These are phyloP conservation scores for Pelargonium nanum DNA, from an alignment of 345 rosid genomes.

Conservation along the genomic window DNA sequence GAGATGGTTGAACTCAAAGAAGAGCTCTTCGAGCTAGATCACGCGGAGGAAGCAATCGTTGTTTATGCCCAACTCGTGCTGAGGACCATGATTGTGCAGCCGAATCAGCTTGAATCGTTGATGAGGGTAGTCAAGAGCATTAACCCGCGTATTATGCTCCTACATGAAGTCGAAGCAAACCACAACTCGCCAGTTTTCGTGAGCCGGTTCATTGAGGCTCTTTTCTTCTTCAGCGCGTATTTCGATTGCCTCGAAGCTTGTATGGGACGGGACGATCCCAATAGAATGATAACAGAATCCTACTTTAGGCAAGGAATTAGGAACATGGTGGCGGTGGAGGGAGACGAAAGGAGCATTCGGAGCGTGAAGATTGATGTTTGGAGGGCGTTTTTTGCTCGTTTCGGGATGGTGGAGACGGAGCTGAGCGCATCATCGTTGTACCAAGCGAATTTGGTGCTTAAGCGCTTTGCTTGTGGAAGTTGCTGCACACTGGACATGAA, in stretches of 20 bases:
- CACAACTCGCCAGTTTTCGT: constrained; percentile 18
- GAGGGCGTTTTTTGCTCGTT: constrained; percentile 19
- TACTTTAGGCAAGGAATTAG: constrained; percentile 12
- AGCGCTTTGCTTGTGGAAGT: constrained; percentile 17
- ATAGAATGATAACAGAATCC: constrained; percentile 7
- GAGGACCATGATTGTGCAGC: constrained; percentile 3
- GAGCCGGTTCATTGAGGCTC: constrained; percentile 15
- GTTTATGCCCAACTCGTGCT: constrained; percentile 11
- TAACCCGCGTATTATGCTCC: constrained; percentile 18
- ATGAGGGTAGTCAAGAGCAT: constrained; percentile 15
- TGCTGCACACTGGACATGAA: constrained; percentile 18
- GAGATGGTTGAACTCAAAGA: constrained; percentile 35
- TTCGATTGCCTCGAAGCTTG: constrained; percentile 25
- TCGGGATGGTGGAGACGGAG: constrained; percentile 21
- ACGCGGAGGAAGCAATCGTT: constrained; percentile 24
- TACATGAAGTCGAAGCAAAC: constrained; percentile 18
- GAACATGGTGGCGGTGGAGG: constrained; percentile 19
- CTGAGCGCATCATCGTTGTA: constrained; percentile 18
- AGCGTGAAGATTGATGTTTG: constrained; percentile 20
- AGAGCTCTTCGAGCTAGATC: constrained; percentile 23
- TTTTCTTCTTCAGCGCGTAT: constrained; percentile 15
- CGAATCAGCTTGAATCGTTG: constrained; percentile 12
- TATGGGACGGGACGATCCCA: constrained; percentile 13
- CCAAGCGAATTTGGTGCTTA: constrained; percentile 16
- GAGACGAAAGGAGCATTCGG: constrained; percentile 20